A percentile compares a stretch with the other conserved stretches of the same genome.
phyloP scores from a whole-genome alignment of 1,139 yeast genomes.

The Hemisphaericaspora subhashii region DNA sequence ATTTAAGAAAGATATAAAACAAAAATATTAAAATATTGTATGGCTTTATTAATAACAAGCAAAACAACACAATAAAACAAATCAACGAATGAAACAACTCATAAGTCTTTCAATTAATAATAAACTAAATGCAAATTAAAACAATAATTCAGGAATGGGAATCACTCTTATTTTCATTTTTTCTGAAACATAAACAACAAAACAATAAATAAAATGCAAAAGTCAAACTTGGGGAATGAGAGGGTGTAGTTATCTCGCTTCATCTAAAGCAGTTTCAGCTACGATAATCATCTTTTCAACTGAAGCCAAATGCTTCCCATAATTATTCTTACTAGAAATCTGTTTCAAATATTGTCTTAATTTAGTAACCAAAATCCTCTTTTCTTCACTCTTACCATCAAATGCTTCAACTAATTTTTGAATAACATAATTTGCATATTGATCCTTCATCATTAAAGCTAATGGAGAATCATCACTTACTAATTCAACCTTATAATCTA shows the following conservation, averaged over 20 bases:
- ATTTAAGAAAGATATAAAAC: constrained; percentile 2
- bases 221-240: too few relatives aligned
- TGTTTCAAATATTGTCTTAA: constrained; percentile 63
- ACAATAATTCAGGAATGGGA: too few relatives aligned
- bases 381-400: constrained; percentile 65
- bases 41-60: not conserved
- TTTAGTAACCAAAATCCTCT: constrained; percentile 57
- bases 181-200: too few relatives aligned
- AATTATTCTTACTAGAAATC: constrained; percentile 52
- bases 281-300: constrained; percentile 74
- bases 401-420: constrained; percentile 87
- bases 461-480: constrained; percentile 60
- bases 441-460: constrained; percentile 94
- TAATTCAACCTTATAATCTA: constrained; percentile 36
- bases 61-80: not conserved
- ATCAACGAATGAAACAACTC: too few relatives aligned
- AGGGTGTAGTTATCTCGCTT: constrained; percentile 14
- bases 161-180: too few relatives aligned
- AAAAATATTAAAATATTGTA: not conserved
- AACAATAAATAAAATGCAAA: too few relatives aligned
- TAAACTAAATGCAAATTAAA: too few relatives aligned
- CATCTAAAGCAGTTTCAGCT: constrained; percentile 49
- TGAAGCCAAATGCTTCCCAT: constrained; percentile 85
- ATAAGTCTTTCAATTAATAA: too few relatives aligned
- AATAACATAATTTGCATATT: constrained; percentile 94